A percentile compares a stretch with the other conserved stretches of the same genome.
phyloP scores from a whole-genome alignment of 148 eudicot genomes.

The Rhododendron griersonianum region DNA sequence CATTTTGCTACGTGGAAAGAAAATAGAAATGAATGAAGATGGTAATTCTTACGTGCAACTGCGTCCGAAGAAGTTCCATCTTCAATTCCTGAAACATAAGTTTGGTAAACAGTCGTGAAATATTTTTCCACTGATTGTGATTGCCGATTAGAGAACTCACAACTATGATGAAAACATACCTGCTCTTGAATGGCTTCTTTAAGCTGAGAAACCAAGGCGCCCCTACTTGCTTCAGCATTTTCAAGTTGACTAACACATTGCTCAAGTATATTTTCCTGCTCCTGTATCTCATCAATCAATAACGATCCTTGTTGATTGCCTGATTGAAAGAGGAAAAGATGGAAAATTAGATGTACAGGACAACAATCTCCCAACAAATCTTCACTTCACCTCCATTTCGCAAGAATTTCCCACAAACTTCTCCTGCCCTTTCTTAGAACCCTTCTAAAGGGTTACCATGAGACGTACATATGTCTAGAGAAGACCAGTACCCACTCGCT shows the following conservation, averaged over 20 bases:
- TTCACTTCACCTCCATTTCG: not conserved
- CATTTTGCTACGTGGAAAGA: not conserved
- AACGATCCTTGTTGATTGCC: slow-evolving; percentile 51
- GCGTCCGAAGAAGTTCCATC: slow-evolving; percentile 48
- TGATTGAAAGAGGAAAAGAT: slow-evolving; percentile 22
- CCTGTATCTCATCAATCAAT: slow-evolving; percentile 53
- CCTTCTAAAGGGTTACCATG: not conserved
- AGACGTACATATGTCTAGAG: not conserved
- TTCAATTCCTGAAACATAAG: slow-evolving; percentile 58
- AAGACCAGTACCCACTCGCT: not conserved
- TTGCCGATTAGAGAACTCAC: not conserved
- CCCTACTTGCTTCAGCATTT: slow-evolving; percentile 63
- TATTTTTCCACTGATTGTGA: not conserved
- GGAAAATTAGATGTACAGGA: not conserved
- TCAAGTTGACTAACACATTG: slow-evolving; percentile 68
- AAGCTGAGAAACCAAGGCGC: slow-evolving; percentile 58
- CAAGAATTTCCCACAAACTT: not conserved
- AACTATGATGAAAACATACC: slow-evolving; percentile 31
- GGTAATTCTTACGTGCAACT: slow-evolving; percentile 54
- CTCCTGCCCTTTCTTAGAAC: not conserved
- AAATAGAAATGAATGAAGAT: not conserved
- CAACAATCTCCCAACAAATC: not conserved
- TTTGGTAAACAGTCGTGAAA: slow-evolving; percentile 1
- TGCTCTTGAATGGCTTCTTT: slow-evolving; percentile 81
- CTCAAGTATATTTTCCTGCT: slow-evolving; percentile 65